A percentile compares a stretch with the other conserved stretches of the same genome.
Evolutionary conservation across 176 grass and related monocot genomes (phyloP).

Genomic region (Paspalum notatum): DNA sequence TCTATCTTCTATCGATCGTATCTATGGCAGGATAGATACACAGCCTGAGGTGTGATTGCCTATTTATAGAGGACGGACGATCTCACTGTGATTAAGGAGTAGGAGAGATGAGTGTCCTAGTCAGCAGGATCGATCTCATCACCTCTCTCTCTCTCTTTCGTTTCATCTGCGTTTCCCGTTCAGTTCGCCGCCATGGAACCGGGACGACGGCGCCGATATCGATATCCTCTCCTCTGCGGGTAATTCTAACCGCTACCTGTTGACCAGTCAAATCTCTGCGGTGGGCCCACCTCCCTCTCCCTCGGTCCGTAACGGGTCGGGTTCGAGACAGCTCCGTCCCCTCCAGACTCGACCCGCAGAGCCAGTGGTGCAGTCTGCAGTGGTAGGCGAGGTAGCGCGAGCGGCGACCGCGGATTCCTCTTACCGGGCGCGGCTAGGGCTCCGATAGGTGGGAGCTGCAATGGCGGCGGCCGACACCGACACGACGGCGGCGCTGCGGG

Average conservation of each 20-base stretch:
- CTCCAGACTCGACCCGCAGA: neutral
- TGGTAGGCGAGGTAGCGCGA: too few relatives aligned
- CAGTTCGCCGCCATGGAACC: neutral
- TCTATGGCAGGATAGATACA: too few relatives aligned
- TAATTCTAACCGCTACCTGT: neutral
- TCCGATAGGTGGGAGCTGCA: slow-evolving; percentile 22
- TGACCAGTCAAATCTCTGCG: slow-evolving; percentile 30
- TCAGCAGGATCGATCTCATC: slow-evolving; percentile 41
- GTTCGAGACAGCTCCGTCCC: neutral
- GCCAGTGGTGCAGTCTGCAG: too few relatives aligned
- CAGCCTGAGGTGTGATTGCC: neutral
- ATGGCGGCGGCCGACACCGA: slow-evolving; percentile 38
- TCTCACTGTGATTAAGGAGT: neutral
- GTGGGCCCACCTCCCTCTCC: neutral
- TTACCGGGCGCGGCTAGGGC: slow-evolving; percentile 39
- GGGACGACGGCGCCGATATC: slow-evolving; percentile 12
- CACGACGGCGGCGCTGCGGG: slow-evolving; percentile 12
- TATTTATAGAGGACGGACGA: slow-evolving; percentile 35
- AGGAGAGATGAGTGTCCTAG: slow-evolving; percentile 17
- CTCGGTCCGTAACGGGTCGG: slow-evolving; percentile 5
- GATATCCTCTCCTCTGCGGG: neutral
- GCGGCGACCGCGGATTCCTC: neutral
- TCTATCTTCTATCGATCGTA: too few relatives aligned
- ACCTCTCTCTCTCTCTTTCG: too few relatives aligned
- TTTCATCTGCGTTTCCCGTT: neutral